Evolutionary conservation across 2,329 filamentous ascomycete species (phyloP), one percentile per base, ranked within the genome.

Genomic region (Hawksworthiomyces lignivorus): DNA sequence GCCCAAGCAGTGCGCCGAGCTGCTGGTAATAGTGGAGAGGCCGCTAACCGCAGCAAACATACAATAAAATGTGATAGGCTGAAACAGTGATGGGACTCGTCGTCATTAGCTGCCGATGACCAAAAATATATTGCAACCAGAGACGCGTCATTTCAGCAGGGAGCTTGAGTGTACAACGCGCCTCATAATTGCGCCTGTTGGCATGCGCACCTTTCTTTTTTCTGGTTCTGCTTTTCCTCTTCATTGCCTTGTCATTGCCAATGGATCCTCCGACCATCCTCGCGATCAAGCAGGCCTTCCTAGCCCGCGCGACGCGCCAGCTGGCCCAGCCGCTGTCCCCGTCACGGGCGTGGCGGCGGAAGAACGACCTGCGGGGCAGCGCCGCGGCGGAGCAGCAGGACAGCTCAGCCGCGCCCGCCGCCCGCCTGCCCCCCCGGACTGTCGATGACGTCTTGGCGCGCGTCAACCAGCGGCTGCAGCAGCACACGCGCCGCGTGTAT

Each of bases 401-500:
- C 12, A 22, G 9, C 28, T 21, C 10, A 9, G n/a, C 26, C 19
- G 34, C 18, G 20, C 56, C 52, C 21, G 61, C 61, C 17, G 47
- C 51, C 18, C 35, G 64, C 15, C 62, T 78, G 19, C 62, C 67
- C 12, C 63, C 69, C 18, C 69, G 67, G 44, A 60, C 66, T 17
- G 62, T 82, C 42, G 72, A 80, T 50, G 75, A 80, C 47, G 75
- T 69, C 11, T 56, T 82, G 5, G 63, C 66, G 49, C 69, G 69
- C 30, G 64, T 84, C 11, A 84, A 84, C 55, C 72, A 78, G 46
- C 62, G 69, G 14, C 62, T 86, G 12, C 72, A 74, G 49, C 77
- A 82, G 50, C 83, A 87, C 56, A 72, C 72, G 22, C 75, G 74
- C 27, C 72, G 78, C 42, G 77, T 78, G 5, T 85, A 85, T 56